Evolutionary conservation across 2,329 filamentous ascomycete species (phyloP), one percentile per base, ranked within the genome.

Genomic region (Lecanicillium sp.): DNA sequence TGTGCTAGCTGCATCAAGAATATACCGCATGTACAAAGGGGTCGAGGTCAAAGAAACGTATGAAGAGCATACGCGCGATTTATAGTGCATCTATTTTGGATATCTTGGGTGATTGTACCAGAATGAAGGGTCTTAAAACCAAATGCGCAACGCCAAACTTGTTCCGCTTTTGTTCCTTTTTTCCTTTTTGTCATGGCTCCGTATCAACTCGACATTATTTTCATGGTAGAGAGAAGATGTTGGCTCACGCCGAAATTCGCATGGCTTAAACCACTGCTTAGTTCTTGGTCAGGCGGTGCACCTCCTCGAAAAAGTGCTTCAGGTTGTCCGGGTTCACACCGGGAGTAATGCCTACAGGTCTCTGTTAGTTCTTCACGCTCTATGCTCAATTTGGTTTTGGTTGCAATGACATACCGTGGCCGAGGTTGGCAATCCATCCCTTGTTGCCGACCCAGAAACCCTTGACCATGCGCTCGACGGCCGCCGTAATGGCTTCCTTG

Each of bases 351-450:
- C 87, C 87, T 92, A 52, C 4, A 17, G 10, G 22, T 5, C 11
- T 9, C 17, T 34, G 2, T 20, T 53, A 27, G 53, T 47, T 36
- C n/a, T n/a, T n/a, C n/a, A n/a, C n/a, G n/a, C n/a, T n/a, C n/a
- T n/a, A n/a, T n/a, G n/a, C n/a, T n/a, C n/a, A n/a, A n/a, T n/a
- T n/a, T n/a, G n/a, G n/a, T n/a, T n/a, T n/a, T n/a, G n/a, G n/a
- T 10, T 7, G 20, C 19, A 11, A 28, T 29, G 32, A 61, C 79
- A 55, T 74, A 86, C 92, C 92, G 58, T 98, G 92, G 8, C 92
- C 92, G 45, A 98, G 72, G 59, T 98, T 98, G 34, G 86, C 87
- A 51, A 98, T 97, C 90, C 92, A 98, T 29, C 90, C 87, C 60
- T 89, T 80, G 63, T 88, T 90, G 45, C 81, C 79, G 5, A 66